Conservation (phyloP, 164 flowering plant genomes). For the Umbellularia californica region DNA sequence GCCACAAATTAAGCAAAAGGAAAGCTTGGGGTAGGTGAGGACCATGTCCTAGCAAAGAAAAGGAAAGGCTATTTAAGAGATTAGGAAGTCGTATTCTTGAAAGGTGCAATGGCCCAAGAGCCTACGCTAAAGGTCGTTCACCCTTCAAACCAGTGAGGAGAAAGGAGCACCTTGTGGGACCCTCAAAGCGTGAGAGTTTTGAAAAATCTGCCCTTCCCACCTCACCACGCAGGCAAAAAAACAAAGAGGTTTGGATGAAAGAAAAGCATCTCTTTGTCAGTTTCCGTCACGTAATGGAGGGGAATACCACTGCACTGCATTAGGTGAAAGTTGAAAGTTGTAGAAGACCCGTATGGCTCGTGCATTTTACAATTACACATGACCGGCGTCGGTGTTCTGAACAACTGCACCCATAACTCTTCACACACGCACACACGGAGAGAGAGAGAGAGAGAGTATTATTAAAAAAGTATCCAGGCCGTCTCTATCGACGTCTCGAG, state of each 20-base stretch:
- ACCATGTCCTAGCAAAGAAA: background rate
- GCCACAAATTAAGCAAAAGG: background rate
- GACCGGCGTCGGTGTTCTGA: too few species aligned
- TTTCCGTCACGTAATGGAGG: slow-evolving; percentile 2
- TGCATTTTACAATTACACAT: too few species aligned
- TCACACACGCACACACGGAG: too few species aligned
- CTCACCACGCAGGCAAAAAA: background rate
- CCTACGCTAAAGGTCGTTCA: background rate
- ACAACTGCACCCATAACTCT: too few species aligned
- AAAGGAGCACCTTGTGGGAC: background rate
- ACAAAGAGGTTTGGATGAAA: too few species aligned
- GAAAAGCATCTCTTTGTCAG: background rate
- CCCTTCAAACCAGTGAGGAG: background rate
- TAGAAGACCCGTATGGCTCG: too few species aligned
- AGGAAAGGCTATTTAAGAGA: background rate
- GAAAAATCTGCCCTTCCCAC: background rate
- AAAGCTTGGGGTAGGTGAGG: background rate
- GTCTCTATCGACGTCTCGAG: too few species aligned
- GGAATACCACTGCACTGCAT: too few species aligned
- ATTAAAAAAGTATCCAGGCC: too few species aligned
- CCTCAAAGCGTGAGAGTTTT: background rate
- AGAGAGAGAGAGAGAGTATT: too few species aligned
- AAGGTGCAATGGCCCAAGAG: background rate
- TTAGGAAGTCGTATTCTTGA: background rate
- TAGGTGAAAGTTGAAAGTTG: too few species aligned